Evolutionary conservation across 108 stramenopile species (phyloP), one percentile per base, ranked within the genome.

Genomic region (Cylindrotheca closterium): DNA sequence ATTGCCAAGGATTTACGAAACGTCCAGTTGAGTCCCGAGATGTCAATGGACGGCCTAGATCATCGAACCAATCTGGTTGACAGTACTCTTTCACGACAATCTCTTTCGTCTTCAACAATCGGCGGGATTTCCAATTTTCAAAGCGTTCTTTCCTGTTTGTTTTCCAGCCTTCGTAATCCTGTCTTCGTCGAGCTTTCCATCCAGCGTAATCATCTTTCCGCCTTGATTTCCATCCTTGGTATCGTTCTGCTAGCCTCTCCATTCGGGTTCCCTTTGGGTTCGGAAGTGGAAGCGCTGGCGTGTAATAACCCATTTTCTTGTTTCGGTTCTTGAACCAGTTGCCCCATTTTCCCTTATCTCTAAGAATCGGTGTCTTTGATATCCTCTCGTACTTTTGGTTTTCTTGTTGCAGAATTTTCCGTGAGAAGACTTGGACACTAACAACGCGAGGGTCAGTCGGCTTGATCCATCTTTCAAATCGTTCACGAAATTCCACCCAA

Each of bases 1-100:
- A 84, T 18, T 58, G 60, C 92, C 92, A 93, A 24, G 92, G 92
- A 78, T 93, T 93, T 32, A 93, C 88, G 73, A 81, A 93, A 52
- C 92, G 75, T 1, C 88, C 88, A 19, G 85, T 78, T 0, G 71
- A 74, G 49, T 89, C 88, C 15, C 83, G 74, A 23, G 83, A 73
- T 1, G 88, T 85, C 31, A 87, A 63, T 0, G 92, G 92, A 67
- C 82, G 84, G 2, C 92, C 92, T 0, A 47, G 12, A 19, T 72
- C 25, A 59, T 89, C 88, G 58, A 93, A 93, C 88, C 92, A 90
- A 0, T 79, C 73, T 25, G 48, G 26, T 62, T 82, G 42, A 4
- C 79, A 68, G 47, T 85, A 86, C 69, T 91, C 90, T 1, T 79
- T 59, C 1, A 91, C 56, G 21, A 66, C 50, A 12, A 91, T 50